These are phyloP conservation scores for Orbilia brochopaga DNA, from an alignment of 2,329 filamentous ascomycete genomes.

Conservation along the genomic window DNA sequence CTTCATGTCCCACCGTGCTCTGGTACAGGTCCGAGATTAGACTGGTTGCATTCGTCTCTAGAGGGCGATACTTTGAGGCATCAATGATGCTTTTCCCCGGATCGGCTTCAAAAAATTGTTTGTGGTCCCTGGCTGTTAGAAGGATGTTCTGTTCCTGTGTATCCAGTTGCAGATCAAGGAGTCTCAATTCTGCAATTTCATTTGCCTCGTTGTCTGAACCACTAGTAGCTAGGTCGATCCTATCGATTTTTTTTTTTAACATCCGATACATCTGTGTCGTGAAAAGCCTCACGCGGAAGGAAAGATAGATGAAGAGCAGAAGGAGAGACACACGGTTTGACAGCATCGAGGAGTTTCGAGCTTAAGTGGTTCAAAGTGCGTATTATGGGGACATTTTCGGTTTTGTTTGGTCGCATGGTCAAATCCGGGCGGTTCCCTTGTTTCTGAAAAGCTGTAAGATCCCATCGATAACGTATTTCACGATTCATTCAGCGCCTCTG, in stretches of 20 bases:
- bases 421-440: slow-evolving; percentile 84
- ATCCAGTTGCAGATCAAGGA: slow-evolving; percentile 24
- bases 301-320: neutral
- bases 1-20: slow-evolving; percentile 10
- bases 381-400: slow-evolving; percentile 84
- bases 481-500: neutral
- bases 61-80: neutral
- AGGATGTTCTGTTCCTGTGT: slow-evolving; percentile 27
- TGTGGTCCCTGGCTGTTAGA: slow-evolving; percentile 24
- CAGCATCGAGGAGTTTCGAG: slow-evolving; percentile 89
- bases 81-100: neutral
- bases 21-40: slow-evolving; percentile 17
- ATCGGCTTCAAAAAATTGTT: slow-evolving; percentile 29
- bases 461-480: neutral
- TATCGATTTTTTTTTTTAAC: neutral
- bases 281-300: neutral
- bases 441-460: slow-evolving; percentile 65
- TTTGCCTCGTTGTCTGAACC: neutral
- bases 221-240: slow-evolving; percentile 4
- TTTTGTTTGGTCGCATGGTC: slow-evolving; percentile 80
- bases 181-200: slow-evolving; percentile 51
- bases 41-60: neutral
- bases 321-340: slow-evolving; percentile 67
- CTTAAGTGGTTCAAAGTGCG: slow-evolving; percentile 87
- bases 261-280: neutral